A percentile compares a stretch with the other conserved stretches of the same genome.
Evolutionary conservation across 805 yeast genomes (phyloP).

Genomic region (Candida alai): DNA sequence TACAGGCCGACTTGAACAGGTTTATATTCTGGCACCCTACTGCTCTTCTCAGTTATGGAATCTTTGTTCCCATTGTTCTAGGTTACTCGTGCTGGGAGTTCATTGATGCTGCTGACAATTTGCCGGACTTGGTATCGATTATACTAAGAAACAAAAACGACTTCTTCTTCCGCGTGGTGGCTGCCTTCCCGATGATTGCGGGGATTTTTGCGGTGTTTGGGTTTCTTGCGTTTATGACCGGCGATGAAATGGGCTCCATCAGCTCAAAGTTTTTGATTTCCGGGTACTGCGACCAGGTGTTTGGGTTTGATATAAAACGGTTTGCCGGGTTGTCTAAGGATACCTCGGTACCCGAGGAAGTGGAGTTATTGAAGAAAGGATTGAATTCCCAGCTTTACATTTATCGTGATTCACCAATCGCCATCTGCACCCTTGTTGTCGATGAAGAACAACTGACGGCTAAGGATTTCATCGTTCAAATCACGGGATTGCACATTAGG

Average conservation of each 20-base stretch:
- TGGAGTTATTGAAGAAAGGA: slow-evolving; percentile 30
- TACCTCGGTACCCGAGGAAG: slow-evolving; percentile 16
- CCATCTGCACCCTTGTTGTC: slow-evolving; percentile 50
- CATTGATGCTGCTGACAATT: slow-evolving; percentile 27
- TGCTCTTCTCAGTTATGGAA: slow-evolving; percentile 24
- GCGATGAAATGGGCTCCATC: slow-evolving; percentile 45
- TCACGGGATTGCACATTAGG: slow-evolving; percentile 60
- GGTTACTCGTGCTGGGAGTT: slow-evolving; percentile 26
- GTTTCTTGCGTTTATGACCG: slow-evolving; percentile 35
- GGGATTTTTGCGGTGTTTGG: slow-evolving; percentile 34
- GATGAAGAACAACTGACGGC: slow-evolving; percentile 34
- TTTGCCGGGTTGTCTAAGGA: slow-evolving; percentile 34
- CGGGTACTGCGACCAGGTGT: slow-evolving; percentile 28
- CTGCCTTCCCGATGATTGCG: slow-evolving; percentile 36
- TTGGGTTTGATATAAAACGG: slow-evolving; percentile 49
- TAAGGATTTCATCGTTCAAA: slow-evolving; percentile 45
- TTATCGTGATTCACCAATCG: slow-evolving; percentile 72
- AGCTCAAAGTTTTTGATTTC: slow-evolving; percentile 24
- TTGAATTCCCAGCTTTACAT: slow-evolving; percentile 52
- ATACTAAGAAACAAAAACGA: slow-evolving; percentile 19
- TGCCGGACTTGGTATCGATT: slow-evolving; percentile 24
- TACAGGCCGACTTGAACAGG: slow-evolving; percentile 46
- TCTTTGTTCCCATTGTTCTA: slow-evolving; percentile 16
- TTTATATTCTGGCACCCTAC: slow-evolving; percentile 45
- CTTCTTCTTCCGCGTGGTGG: slow-evolving; percentile 20